phyloP scores from a whole-genome alignment of 2,329 filamentous ascomycete species.

The Epichloe brachyelytri region DNA sequence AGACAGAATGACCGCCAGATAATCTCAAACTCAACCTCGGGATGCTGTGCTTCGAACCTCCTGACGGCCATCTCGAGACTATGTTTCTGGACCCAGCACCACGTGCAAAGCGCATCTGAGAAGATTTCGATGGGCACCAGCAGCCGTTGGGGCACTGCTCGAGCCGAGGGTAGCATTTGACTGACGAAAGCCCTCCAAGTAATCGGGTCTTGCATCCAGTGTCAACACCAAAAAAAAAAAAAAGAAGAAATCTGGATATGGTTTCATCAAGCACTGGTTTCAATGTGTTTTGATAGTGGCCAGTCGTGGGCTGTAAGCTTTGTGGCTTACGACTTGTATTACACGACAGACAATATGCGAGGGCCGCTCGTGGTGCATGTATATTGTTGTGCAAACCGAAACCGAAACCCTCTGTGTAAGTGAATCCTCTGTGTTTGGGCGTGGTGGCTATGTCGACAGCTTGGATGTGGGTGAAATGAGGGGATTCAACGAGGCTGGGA shows the following conservation, averaged over 20 bases:
- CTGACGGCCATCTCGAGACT: conserved; percentile 33
- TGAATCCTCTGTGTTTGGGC: no score
- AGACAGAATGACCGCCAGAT: conserved; percentile 35
- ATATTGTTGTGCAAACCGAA: no score
- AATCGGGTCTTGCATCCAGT: neutral
- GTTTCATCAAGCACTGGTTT: neutral
- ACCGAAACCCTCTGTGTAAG: no score
- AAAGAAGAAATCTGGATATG: neutral
- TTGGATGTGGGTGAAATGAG: no score
- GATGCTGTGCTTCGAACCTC: conserved; percentile 25
- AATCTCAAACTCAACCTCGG: conserved; percentile 32
- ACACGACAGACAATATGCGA: no score
- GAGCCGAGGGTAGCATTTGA: neutral
- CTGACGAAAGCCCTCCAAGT: neutral
- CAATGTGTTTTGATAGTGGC: neutral
- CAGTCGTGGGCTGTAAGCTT: neutral
- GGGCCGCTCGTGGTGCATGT: no score
- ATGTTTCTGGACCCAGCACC: conserved; percentile 36
- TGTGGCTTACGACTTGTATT: no score
- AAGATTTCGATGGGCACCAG: conserved; percentile 29
- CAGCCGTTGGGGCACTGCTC: neutral
- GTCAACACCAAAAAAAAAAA: neutral
- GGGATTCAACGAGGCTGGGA: no score
- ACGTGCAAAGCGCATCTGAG: conserved; percentile 38
- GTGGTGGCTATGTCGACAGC: no score